Percentiles rank a stretch among this genome's conserved stretches.
phyloP scores from a whole-genome alignment of 108 stramenopile species.

The Pseudonitzschia multistriata region DNA sequence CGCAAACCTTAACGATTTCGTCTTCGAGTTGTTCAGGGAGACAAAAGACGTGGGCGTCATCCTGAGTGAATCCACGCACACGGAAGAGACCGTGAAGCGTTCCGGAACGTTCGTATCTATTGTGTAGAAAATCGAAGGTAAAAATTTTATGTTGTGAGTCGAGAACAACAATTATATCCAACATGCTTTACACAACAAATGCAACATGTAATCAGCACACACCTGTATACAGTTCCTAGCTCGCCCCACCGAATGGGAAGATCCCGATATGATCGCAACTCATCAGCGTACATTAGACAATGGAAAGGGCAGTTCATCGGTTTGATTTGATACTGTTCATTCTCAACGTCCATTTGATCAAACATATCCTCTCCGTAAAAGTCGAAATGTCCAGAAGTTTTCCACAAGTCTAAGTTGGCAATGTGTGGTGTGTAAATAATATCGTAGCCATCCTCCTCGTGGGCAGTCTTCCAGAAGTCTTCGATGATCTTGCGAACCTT shows the following conservation, averaged over 20 bases:
- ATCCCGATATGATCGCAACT: constrained; percentile 91
- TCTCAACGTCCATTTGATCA: constrained; percentile 97
- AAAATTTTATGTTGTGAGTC: not conserved
- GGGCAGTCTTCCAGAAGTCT: constrained; percentile 91
- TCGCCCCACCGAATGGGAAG: constrained; percentile 96
- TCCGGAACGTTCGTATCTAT: constrained; percentile 90
- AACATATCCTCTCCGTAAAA: constrained; percentile 98
- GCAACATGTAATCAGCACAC: not conserved
- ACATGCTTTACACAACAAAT: not conserved
- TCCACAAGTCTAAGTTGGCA: constrained; percentile 96
- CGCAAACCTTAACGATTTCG: constrained; percentile 91
- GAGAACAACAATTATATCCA: not conserved
- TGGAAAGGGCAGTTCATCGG: constrained; percentile 99
- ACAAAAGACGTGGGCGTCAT: constrained; percentile 99
- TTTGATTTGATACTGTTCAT: constrained; percentile 95
- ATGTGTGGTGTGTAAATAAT: constrained; percentile 98
- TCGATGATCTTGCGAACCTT: constrained; percentile 87
- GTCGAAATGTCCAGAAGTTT: constrained; percentile 97
- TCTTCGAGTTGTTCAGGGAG: constrained; percentile 93
- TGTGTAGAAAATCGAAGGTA: not conserved
- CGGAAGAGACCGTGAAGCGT: constrained; percentile 96
- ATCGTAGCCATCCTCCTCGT: constrained; percentile 84
- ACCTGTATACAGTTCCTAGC: constrained; percentile 95
- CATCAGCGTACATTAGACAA: constrained; percentile 97
- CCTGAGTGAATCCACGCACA: constrained; percentile 98